Evolutionary conservation across 495 filamentous ascomycete genomes (phyloP), one percentile per base, ranked within the genome.

Genomic region (Aspergillus taichungensis): DNA sequence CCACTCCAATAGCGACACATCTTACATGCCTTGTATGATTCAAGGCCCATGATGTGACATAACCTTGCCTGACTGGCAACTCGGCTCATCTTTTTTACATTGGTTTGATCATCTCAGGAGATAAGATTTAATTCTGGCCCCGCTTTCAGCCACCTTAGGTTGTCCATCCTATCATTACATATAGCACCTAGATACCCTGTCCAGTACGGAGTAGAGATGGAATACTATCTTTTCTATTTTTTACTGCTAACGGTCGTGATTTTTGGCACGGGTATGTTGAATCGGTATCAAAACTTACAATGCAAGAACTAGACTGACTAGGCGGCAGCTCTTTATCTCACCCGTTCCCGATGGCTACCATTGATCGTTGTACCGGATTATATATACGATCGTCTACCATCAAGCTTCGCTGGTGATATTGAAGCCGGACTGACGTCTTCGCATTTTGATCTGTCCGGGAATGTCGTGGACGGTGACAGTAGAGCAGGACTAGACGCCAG

Each of bases 381-480:
- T 52, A 67, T 78, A 47, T 97, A 96, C 68, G 62, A 80, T 43
- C 81, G 75, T 28, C 76, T 96, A 9, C 85, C 87, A 0, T 66
- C 74, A 3, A 78, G 76, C 50, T 95, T 97, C 64, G 71, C 64
- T 31, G 78, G 69, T 39, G 92, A 98, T 66, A 76, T 89, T 34
- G 89, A 95, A 61, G 78, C 85, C 13, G 92, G 92, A 12, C 73
- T 98, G 28, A 84, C 80, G 41, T 90, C 84, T 35, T 74, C 70
- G 37, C 80, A 80, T 37, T 98, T 97, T 60, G 83, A 94, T 56
- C 75, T 97, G 34, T 56, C 69, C 24, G 76, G 74, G 18, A 98
- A 98, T 67, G 64, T 98, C 13, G 79, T 78, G 27, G 76, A 72
- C 27, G 83, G 82, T 13, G 94, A 98, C 61, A 65, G 66, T 5